These are phyloP conservation scores for Chytriomyces sp. DNA, from an alignment of 192 early-diverging fungal species.

Conservation along the genomic window DNA sequence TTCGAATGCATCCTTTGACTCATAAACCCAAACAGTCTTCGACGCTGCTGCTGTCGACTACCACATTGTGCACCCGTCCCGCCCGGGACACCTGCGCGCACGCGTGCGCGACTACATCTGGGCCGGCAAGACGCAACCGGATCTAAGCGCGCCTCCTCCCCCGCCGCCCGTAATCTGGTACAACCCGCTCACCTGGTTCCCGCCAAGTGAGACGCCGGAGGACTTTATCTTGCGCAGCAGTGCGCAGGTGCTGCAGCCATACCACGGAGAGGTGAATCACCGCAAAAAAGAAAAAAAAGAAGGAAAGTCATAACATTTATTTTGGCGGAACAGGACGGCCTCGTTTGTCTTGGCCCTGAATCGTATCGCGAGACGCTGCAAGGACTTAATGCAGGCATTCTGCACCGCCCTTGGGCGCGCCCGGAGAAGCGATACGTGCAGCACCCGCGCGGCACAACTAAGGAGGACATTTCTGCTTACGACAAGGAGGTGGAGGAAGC, in stretches of 20 bases:
- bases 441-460: conserved; percentile 10
- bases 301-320: not conserved
- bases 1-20: too few species aligned
- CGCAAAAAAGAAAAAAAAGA: not conserved
- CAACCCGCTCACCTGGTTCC: conserved; percentile 2
- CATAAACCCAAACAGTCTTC: conserved; percentile 4
- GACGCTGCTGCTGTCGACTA: conserved; percentile 27
- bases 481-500: conserved; percentile 7
- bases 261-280: conserved; percentile 9
- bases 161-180: not conserved
- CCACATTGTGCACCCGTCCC: not conserved
- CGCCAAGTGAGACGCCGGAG: conserved; percentile 2
- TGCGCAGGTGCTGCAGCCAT: not conserved
- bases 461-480: not conserved
- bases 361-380: conserved; percentile 19
- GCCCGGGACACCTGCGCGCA: conserved; percentile 15
- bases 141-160: not conserved
- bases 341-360: conserved; percentile 21
- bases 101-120: conserved; percentile 6
- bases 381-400: conserved; percentile 9
- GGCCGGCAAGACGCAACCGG: conserved; percentile 4
- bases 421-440: conserved; percentile 14
- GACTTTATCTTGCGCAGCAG: conserved; percentile 9
- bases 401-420: not conserved
- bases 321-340: conserved; percentile 6